Percentiles rank a stretch among this genome's conserved stretches.
These are phyloP conservation scores for Gnomoniopsis smithogilvyi DNA, from an alignment of 2,329 filamentous ascomycete genomes.

Conservation along the genomic window DNA sequence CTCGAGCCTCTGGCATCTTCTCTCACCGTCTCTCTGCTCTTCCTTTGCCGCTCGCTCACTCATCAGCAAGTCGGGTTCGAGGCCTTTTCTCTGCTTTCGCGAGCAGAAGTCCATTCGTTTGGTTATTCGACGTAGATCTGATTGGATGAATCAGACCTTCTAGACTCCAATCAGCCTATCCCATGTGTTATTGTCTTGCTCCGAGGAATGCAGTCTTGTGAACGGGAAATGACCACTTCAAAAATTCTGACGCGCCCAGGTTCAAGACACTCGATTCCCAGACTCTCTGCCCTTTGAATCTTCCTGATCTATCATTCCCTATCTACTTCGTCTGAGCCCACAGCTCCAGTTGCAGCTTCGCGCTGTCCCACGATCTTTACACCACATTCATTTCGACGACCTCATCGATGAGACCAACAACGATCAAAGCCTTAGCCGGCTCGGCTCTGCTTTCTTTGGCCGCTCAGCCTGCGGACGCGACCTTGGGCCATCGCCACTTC, in stretches of 20 bases:
- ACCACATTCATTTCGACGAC: slow-evolving; percentile 10
- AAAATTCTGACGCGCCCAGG: slow-evolving; percentile 4
- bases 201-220: slow-evolving; percentile 13
- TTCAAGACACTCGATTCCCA: slow-evolving; percentile 4
- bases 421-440: slow-evolving; percentile 46
- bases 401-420: slow-evolving; percentile 50
- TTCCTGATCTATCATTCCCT: not conserved
- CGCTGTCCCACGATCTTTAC: slow-evolving; percentile 18
- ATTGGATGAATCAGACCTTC: not conserved
- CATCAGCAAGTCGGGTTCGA: not conserved
- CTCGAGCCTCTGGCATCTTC: not conserved
- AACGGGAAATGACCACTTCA: slow-evolving; percentile 7
- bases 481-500: slow-evolving; percentile 35
- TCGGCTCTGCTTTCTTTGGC: slow-evolving; percentile 46
- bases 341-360: slow-evolving; percentile 10
- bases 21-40: slow-evolving; percentile 6
- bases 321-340: not conserved
- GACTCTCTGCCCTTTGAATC: not conserved
- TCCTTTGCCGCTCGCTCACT: not conserved
- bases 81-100: slow-evolving; percentile 1
- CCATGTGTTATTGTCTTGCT: not conserved
- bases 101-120: slow-evolving; percentile 15
- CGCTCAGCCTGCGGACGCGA: slow-evolving; percentile 34
- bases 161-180: not conserved
- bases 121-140: not conserved